Conservation (phyloP, 1,284 basidiomycete genomes). For the Amanita bisporigera region DNA sequence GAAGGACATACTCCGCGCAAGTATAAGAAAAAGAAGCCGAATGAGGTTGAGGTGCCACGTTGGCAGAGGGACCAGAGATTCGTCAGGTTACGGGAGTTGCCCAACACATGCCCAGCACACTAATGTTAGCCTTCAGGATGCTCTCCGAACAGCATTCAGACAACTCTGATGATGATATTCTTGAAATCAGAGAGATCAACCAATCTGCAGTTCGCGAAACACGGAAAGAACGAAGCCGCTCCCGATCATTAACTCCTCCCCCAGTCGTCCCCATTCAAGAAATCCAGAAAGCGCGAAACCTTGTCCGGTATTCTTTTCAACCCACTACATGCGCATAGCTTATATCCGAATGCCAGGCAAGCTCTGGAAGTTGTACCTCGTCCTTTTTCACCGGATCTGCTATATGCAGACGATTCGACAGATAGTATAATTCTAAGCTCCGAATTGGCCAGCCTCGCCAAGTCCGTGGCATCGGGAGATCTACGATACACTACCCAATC, state of each 20-base stretch:
- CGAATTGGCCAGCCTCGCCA: constrained; percentile 62
- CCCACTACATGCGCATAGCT: neutral
- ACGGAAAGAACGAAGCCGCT: constrained; percentile 59
- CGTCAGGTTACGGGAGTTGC: constrained; percentile 34
- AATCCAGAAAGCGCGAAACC: constrained; percentile 56
- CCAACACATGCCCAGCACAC: neutral
- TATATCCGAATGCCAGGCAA: neutral
- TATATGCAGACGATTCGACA: constrained; percentile 43
- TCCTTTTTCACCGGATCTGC: neutral
- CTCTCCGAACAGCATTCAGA: constrained; percentile 46
- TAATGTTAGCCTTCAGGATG: constrained; percentile 33
- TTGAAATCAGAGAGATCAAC: constrained; percentile 46
- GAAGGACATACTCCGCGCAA: constrained; percentile 32
- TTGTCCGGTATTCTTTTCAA: constrained; percentile 56
- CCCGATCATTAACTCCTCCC: constrained; percentile 74
- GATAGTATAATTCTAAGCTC: constrained; percentile 61
- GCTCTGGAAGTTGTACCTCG: constrained; percentile 7
- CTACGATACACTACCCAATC: constrained; percentile 40
- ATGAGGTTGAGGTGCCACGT: constrained; percentile 34
- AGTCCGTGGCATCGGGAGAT: constrained; percentile 38
- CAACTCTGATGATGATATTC: constrained; percentile 56
- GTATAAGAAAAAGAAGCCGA: constrained; percentile 48
- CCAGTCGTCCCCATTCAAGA: constrained; percentile 59
- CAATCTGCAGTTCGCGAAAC: constrained; percentile 39
- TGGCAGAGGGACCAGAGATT: constrained; percentile 47